Conservation (phyloP, 2,329 filamentous ascomycete species). For the Ilyonectria sp. region DNA sequence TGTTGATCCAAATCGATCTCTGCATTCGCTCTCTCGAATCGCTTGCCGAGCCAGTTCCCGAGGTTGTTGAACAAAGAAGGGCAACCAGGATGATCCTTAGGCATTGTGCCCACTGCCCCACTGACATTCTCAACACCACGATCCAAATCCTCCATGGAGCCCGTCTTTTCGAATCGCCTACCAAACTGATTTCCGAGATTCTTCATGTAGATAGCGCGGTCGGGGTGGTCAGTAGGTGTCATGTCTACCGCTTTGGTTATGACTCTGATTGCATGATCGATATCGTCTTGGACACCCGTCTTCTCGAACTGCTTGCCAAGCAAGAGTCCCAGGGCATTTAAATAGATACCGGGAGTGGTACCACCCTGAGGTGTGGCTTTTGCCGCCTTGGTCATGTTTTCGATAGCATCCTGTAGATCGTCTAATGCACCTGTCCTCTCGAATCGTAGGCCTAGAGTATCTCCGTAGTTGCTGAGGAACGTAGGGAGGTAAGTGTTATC, state of each 20-base stretch:
- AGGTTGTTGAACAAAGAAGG: background rate
- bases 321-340: background rate
- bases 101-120: background rate
- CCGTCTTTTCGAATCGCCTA: background rate
- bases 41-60: background rate
- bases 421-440: background rate
- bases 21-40: background rate
- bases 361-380: background rate
- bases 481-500: background rate
- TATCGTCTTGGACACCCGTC: background rate
- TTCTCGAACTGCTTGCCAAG: background rate
- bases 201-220: background rate
- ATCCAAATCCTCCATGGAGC: background rate
- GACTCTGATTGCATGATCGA: background rate
- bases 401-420: background rate
- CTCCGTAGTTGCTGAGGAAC: background rate
- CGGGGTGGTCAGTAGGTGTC: background rate
- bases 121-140: background rate
- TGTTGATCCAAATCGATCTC: no score
- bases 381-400: background rate
- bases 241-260: background rate
- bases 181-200: conserved; percentile 1
- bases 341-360: background rate
- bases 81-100: background rate
- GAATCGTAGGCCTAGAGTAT: background rate